These are phyloP conservation scores for Astrephomene gubernaculifera DNA, from an alignment of 139 green algal genomes.

Conservation along the genomic window DNA sequence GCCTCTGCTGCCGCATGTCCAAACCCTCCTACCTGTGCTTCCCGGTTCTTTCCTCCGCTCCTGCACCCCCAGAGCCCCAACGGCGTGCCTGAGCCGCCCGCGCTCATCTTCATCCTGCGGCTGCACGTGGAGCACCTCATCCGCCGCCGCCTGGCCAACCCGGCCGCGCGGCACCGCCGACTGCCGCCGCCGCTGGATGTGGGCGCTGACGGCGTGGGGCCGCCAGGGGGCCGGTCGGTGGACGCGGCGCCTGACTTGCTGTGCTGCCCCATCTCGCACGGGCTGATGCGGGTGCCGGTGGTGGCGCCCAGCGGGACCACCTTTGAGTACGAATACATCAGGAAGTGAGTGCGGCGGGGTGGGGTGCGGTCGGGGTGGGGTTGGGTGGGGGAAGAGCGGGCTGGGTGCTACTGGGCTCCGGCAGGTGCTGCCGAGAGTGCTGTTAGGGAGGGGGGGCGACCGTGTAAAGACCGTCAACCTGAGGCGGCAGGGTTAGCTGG, in stretches of 20 bases:
- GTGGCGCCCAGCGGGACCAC: slow-evolving; percentile 27
- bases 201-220: background rate
- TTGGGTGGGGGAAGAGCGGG: background rate
- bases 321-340: slow-evolving; percentile 34
- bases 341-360: background rate
- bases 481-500: too few relatives aligned
- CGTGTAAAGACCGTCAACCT: too few relatives aligned
- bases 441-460: too few relatives aligned
- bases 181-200: slow-evolving; percentile 23
- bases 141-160: background rate
- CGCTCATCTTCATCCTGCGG: slow-evolving; percentile 32
- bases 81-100: slow-evolving; percentile 12
- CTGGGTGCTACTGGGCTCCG: background rate
- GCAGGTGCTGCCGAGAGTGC: background rate
- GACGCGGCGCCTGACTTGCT: slow-evolving; percentile 16
- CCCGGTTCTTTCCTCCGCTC: background rate
- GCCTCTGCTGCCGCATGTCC: too few relatives aligned
- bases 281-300: slow-evolving; percentile 29
- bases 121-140: slow-evolving; percentile 32
- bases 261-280: slow-evolving; percentile 43
- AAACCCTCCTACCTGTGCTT: background rate
- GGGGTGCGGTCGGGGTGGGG: background rate
- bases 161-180: background rate
- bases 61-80: background rate
- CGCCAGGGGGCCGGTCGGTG: too few relatives aligned